Base-by-base conservation (phyloP, 768 basidiomycete genomes). In the Russula sp. region DNA sequence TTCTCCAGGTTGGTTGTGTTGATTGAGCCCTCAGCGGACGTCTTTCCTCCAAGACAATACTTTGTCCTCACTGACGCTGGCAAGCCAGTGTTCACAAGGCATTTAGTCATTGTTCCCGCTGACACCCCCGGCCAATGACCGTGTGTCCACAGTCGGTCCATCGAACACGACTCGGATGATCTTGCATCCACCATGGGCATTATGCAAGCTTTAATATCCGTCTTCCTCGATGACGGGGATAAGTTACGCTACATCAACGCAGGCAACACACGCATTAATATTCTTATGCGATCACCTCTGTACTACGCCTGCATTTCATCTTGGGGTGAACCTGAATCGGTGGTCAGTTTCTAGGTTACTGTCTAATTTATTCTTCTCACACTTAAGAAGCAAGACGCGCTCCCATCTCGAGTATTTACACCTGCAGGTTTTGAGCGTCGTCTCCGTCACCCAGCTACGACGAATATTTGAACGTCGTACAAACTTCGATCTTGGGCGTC, bases 1-100 rank as follows among this genome's bases (percentile, higher is more conserved):
- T 40, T 22, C 51, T 47, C n/a, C 31, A 22, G 56, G 20, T 31
- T 9, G 18, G 39, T 53, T 65, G 18, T n/a, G 31, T 37, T 48
- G 57, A 60, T 54, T 6, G 16, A 32, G 47, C 58, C 18, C 40
- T 52, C 52, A 69, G 68, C 50, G 49, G 65, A 72, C n/a, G 65
- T 64, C 14, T 75, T 74, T 69, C 76, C 79, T 56, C 83, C 82
- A 27, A 80, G 94, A 57, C 84, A 92, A 71, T 99, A 98, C 73
- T 97, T 91, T 71, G 83, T 98, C 16, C 80, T 98, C 20, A 98
- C 95, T 0, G 86, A 95, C 65, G 97, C 97, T 35, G 97, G 97
- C 34, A 98, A 99, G 74, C 95, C 95, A n/a, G 94, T 99, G 11
- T 99, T 91, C 71, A 80, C 85, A 48, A 92, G 91, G 94, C 90